These are phyloP conservation scores for Lasiodiplodia citricola DNA, from an alignment of 2,329 filamentous ascomycete species.

Conservation along the genomic window DNA sequence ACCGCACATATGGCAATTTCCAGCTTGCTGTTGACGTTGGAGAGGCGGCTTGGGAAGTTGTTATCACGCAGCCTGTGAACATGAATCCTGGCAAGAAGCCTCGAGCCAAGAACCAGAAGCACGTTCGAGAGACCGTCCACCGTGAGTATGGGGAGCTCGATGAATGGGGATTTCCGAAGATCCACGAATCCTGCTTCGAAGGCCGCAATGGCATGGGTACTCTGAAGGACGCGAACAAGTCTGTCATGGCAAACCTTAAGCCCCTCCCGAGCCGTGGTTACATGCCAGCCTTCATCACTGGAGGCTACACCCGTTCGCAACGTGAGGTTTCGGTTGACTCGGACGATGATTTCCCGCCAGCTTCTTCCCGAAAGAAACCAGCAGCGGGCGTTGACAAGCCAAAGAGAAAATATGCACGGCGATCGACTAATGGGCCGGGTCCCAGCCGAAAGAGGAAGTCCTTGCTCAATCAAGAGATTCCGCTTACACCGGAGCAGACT, in stretches of 20 bases:
- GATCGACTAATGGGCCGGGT: not conserved
- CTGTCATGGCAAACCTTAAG: conserved; percentile 11
- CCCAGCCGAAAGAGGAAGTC: conserved; percentile 5
- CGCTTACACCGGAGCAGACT: not conserved
- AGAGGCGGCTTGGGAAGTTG: conserved; percentile 60
- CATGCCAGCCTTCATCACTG: conserved; percentile 11
- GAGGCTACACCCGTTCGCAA: not conserved
- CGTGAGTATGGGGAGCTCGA: conserved; percentile 44
- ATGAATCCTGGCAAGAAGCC: conserved; percentile 35
- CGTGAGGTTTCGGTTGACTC: conserved; percentile 11
- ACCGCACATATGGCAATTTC: conserved; percentile 61
- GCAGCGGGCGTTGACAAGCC: not conserved
- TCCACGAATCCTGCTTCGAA: conserved; percentile 41
- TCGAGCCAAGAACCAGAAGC: conserved; percentile 29
- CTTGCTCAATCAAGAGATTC: not conserved
- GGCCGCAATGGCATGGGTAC: conserved; percentile 49
- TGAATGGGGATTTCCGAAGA: conserved; percentile 54
- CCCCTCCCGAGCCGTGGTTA: conserved; percentile 21
- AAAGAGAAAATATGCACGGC: conserved; percentile 10
- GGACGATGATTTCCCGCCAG: conserved; percentile 2
- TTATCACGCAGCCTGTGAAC: conserved; percentile 37
- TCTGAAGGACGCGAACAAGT: conserved; percentile 34
- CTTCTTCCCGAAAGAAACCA: not conserved
- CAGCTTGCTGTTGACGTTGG: conserved; percentile 58
- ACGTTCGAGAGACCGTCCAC: conserved; percentile 19